Evolutionary conservation across 768 basidiomycete genomes (phyloP).

Genomic region (Collybia nuda): DNA sequence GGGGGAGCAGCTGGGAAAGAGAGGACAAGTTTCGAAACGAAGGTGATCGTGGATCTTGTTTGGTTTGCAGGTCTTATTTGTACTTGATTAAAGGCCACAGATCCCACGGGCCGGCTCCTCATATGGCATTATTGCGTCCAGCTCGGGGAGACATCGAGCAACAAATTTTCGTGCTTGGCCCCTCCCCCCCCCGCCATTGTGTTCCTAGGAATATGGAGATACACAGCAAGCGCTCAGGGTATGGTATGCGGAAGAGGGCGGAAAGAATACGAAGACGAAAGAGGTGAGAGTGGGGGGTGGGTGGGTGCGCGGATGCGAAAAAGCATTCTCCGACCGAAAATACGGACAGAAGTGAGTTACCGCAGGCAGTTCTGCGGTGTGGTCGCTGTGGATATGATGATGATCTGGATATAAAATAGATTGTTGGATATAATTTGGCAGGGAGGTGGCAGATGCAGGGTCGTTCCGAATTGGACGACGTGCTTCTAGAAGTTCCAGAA

Average conservation of each 20-base stretch:
- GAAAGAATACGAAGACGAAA: slow-evolving; percentile 14
- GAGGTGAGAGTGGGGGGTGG: slow-evolving; percentile 9
- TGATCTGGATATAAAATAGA: neutral
- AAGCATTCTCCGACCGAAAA: slow-evolving; percentile 5
- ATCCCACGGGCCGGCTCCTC: slow-evolving; percentile 16
- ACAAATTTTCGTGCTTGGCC: neutral
- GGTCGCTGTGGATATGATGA: slow-evolving; percentile 19
- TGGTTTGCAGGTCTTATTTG: slow-evolving; percentile 6
- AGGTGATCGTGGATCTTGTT: slow-evolving; percentile 15
- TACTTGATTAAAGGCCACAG: slow-evolving; percentile 5
- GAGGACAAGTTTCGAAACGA: slow-evolving; percentile 5
- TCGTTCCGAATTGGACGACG: slow-evolving; percentile 10
- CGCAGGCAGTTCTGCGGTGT: slow-evolving; percentile 11
- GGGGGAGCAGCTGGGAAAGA: slow-evolving; percentile 13
- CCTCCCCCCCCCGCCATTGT: neutral
- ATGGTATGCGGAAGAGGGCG: slow-evolving; percentile 15
- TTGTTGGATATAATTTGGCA: slow-evolving; percentile 8
- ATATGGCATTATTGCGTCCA: slow-evolving; percentile 18
- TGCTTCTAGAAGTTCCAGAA: slow-evolving; percentile 31
- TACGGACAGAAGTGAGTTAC: slow-evolving; percentile 4
- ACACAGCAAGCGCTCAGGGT: slow-evolving; percentile 2
- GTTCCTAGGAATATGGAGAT: slow-evolving; percentile 1
- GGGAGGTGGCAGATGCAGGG: slow-evolving; percentile 20
- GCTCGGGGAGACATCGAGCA: slow-evolving; percentile 7
- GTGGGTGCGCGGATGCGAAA: slow-evolving; percentile 13